Evolutionary conservation across 768 basidiomycete species (phyloP).

Genomic region (Lactifluus piperatus): DNA sequence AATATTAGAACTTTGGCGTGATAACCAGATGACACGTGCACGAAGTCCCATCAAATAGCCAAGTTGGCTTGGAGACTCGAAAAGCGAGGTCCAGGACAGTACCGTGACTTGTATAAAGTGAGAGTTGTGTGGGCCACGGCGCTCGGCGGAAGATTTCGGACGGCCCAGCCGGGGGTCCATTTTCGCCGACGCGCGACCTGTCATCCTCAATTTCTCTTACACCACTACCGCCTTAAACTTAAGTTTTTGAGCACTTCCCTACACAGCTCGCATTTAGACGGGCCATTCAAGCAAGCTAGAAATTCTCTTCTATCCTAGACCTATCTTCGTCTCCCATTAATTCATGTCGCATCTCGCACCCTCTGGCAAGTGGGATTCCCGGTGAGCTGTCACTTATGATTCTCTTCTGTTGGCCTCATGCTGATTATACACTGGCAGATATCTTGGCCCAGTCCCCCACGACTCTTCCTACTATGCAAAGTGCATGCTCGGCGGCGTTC

Average conservation of each 20-base stretch:
- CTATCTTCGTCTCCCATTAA: conserved; percentile 26
- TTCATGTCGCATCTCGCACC: conserved; percentile 44
- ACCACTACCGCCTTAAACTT: conserved; percentile 16
- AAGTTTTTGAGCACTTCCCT: conserved; percentile 13
- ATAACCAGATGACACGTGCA: not conserved
- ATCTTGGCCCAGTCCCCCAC: conserved; percentile 65
- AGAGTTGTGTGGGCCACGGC: not conserved
- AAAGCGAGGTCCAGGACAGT: not conserved
- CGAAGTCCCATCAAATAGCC: not conserved
- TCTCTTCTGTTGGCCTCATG: conserved; percentile 3
- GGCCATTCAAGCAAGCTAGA: conserved; percentile 27
- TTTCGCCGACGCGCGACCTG: not conserved
- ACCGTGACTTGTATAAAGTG: not conserved
- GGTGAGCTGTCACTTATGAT: conserved; percentile 33
- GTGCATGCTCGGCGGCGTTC: conserved; percentile 79
- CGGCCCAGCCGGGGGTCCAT: not conserved
- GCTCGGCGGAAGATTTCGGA: conserved; percentile 3
- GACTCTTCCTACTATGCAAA: conserved; percentile 72
- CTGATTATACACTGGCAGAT: conserved; percentile 30
- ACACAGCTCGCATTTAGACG: conserved; percentile 26
- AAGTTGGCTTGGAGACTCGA: not conserved
- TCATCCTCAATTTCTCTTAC: conserved; percentile 20
- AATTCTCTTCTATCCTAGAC: conserved; percentile 27
- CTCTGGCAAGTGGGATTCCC: conserved; percentile 65
- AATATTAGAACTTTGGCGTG: not conserved